phyloP scores from a whole-genome alignment of 2,329 filamentous ascomycete genomes.

The Arthrobotrys sphaeroides region DNA sequence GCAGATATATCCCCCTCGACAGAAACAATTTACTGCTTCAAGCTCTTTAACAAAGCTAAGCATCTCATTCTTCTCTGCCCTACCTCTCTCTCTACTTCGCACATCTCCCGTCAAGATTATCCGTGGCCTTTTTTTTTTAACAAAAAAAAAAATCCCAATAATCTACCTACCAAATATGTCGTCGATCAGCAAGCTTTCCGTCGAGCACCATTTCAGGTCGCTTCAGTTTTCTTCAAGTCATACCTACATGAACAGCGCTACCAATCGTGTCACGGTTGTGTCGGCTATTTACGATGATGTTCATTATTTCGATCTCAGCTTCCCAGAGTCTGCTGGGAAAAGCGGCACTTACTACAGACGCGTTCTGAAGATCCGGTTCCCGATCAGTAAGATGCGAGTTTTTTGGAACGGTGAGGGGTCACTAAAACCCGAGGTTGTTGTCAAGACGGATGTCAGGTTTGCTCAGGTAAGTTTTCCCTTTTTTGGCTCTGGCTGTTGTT shows the following conservation, averaged over 20 bases:
- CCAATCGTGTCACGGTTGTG: slow-evolving; percentile 33
- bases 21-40: too few relatives aligned
- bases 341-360: slow-evolving; percentile 45
- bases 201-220: slow-evolving; percentile 25
- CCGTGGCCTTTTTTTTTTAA: too few relatives aligned
- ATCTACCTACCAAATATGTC: neutral
- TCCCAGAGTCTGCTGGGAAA: slow-evolving; percentile 41
- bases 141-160: too few relatives aligned
- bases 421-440: slow-evolving; percentile 18
- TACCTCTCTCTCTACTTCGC: too few relatives aligned
- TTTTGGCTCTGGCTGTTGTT: neutral
- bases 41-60: too few relatives aligned
- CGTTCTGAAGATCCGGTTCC: slow-evolving; percentile 31
- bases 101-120: too few relatives aligned
- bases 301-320: slow-evolving; percentile 23
- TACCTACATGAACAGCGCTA: slow-evolving; percentile 43
- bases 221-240: slow-evolving; percentile 34
- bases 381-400: neutral
- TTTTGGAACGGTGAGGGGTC: slow-evolving; percentile 36
- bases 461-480: slow-evolving; percentile 21
- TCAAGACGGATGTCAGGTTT: slow-evolving; percentile 17
- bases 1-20: too few relatives aligned
- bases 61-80: too few relatives aligned
- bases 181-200: slow-evolving; percentile 1
- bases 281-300: slow-evolving; percentile 5